Evolutionary conservation across 768 basidiomycete species (phyloP), one percentile per base, ranked within the genome.

Genomic region (Boletus tylopilopsis): DNA sequence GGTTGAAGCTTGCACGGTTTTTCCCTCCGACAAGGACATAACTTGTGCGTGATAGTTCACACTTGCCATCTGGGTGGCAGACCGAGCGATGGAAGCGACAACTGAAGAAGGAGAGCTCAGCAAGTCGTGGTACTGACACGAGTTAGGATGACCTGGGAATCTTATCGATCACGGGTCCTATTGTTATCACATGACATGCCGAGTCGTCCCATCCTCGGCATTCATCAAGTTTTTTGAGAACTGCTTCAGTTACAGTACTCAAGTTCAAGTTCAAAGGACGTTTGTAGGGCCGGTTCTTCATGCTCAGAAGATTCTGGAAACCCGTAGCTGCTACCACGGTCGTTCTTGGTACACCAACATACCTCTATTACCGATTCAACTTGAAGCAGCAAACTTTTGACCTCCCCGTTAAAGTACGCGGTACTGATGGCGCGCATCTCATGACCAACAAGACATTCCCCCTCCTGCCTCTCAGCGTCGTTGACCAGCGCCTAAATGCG

Each of bases 261-360:
- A 30, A 30, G 12, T 12, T 12, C 12, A 6, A 12, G 6, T 12
- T 30, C 7, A 6, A 6, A 36, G 24, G 21, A 48, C 39, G 7
- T 40, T 33, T 25, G 6, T 21, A 34, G 32, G 50, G 7, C 21
- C 11, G 6, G 18, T 19, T 16, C 23, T 27, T 43, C 29, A 90
- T 90, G 84, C 69, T 87, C 50, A 74, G 74, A 59, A 77, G 76
- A 55, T 77, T 74, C 35, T 87, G 84, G 86, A 89, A 80, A 63
- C 85, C 86, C 22, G 54, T 84, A 59, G 72, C 80, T 50, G 80
- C 80, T 44, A 65, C 73, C 12, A 74, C 77, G 12, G 72, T 80
- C 6, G 69, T 76, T 49, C 68, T 84, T 54, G 83, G 79, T 50
- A 69, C 74, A 18, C 79, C 87, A 29, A 73, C 77, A 21, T 88